These are phyloP conservation scores for Prunus fruticosa DNA, from an alignment of 306 rosid genomes.

Conservation along the genomic window DNA sequence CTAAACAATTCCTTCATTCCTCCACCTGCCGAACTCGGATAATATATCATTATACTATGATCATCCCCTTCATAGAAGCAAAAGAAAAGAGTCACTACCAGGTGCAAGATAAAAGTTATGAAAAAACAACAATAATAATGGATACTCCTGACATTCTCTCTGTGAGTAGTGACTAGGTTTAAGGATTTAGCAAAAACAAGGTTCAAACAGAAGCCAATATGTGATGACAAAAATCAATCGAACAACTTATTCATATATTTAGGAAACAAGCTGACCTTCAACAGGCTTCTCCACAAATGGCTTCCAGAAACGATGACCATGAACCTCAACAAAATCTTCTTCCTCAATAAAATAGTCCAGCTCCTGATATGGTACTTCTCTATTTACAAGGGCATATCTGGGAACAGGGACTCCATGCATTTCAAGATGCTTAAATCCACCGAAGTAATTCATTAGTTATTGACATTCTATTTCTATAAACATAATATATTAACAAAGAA, in stretches of 20 bases:
- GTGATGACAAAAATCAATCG: slow-evolving; percentile 8
- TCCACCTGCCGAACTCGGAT: slow-evolving; percentile 99
- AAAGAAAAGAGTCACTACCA: slow-evolving; percentile 34
- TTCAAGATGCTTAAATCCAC: slow-evolving; percentile 72
- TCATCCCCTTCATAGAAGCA: slow-evolving; percentile 75
- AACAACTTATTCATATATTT: slow-evolving; percentile 17
- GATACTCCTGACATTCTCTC: neutral
- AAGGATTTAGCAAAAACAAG: slow-evolving; percentile 6
- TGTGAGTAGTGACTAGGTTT: neutral
- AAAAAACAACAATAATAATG: neutral
- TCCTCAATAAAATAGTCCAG: slow-evolving; percentile 87
- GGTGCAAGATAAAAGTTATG: neutral
- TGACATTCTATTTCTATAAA: slow-evolving; percentile 16
- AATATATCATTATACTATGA: slow-evolving; percentile 97
- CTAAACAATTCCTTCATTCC: slow-evolving; percentile 98
- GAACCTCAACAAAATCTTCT: slow-evolving; percentile 96
- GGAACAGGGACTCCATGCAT: slow-evolving; percentile 85
- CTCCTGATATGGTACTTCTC: slow-evolving; percentile 74
- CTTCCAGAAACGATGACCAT: slow-evolving; percentile 80
- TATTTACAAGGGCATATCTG: slow-evolving; percentile 86
- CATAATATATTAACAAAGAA: slow-evolving; percentile 18
- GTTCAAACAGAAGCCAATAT: neutral
- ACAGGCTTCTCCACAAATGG: slow-evolving; percentile 99
- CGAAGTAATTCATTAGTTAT: slow-evolving; percentile 29
- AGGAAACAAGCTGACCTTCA: slow-evolving; percentile 64